These are phyloP conservation scores for Abrus pulchellus DNA, from an alignment of 306 rosid genomes.

Conservation along the genomic window DNA sequence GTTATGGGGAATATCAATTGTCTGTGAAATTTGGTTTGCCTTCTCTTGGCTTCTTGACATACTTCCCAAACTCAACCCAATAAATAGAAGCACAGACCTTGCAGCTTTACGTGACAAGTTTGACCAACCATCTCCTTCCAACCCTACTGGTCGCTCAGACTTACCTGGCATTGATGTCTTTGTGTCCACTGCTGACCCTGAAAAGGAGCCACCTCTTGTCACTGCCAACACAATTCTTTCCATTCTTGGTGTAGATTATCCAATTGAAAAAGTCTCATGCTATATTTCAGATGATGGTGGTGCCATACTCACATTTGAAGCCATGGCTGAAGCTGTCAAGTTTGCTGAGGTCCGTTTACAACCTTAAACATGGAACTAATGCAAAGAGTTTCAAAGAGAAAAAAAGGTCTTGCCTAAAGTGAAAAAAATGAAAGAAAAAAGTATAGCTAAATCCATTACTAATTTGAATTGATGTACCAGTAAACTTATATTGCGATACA, in stretches of 20 bases:
- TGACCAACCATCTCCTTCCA: neutral
- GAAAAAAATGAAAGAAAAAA: no score
- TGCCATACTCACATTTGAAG: constrained; percentile 35
- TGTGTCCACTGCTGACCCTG: constrained; percentile 36
- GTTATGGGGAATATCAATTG: constrained; percentile 35
- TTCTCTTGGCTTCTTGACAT: constrained; percentile 31
- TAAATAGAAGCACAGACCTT: constrained; percentile 28
- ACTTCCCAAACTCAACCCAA: constrained; percentile 17
- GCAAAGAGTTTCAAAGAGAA: neutral
- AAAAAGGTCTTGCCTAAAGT: neutral
- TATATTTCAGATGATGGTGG: constrained; percentile 33
- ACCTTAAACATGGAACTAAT: neutral
- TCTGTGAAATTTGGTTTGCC: constrained; percentile 31
- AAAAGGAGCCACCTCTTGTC: constrained; percentile 33
- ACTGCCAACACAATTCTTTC: constrained; percentile 37
- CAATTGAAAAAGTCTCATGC: constrained; percentile 11
- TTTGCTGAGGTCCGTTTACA: constrained; percentile 25
- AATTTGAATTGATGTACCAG: no score
- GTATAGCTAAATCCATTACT: no score
- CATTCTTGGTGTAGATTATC: constrained; percentile 12
- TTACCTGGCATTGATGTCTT: constrained; percentile 26
- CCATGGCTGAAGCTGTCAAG: constrained; percentile 38
- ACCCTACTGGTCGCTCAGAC: constrained; percentile 27
- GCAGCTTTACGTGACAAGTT: constrained; percentile 23
- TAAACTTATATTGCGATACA: no score